Base-by-base conservation (phyloP, 306 rosid genomes). In the Begonia fuchsioides region DNA sequence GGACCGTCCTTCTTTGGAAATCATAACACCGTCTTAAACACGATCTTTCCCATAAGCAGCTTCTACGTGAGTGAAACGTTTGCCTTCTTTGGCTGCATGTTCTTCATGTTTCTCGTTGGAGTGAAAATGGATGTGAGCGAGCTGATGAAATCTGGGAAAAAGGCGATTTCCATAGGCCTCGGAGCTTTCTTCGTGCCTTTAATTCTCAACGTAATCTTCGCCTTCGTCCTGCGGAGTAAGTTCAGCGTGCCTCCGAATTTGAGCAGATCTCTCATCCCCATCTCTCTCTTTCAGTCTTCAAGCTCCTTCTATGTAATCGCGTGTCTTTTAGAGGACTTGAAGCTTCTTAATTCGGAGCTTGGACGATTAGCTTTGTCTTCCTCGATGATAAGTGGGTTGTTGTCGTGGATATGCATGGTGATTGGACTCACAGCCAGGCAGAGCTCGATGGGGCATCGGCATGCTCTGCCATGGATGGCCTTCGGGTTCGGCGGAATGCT, bases 281-380 rank as follows among this genome's bases (percentile, higher is more conserved):
- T 73, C 0, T 56, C 78, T 1, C 41, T 48, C 6, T 59, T 76
- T 35, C 66, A 74, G 11, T 54, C 82, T 60, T 5, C 26, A 0
- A 55, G 66, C 49, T 73, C 80, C 12, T 76, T 83, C 57, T 66
- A 73, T 8, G 80, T 68, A 50, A 66, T 68, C 2, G 57, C 69
- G 0, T 68, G 72, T 47, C 62, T 62, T 15, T 18, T 82, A 1
- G 54, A 44, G 8, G 81, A 78, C 44, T 39, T 73, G 12, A 78
- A 82, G 46, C 79, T 82, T 58, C 76, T 78, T 0, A 82, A 78
- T 56, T 68, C 93, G 1, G 77, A 82, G 55, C 51, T 82, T 5
- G 93, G 87, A n/a, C 68, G 66, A 8, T 53, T 78, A 41, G 77
- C 83, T 0, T 38, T 65, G 9, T 64, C 85, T 1, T 49, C 80